These are phyloP conservation scores for Metschnikowia cerradonensis DNA, from an alignment of 805 yeast species.

Conservation along the genomic window DNA sequence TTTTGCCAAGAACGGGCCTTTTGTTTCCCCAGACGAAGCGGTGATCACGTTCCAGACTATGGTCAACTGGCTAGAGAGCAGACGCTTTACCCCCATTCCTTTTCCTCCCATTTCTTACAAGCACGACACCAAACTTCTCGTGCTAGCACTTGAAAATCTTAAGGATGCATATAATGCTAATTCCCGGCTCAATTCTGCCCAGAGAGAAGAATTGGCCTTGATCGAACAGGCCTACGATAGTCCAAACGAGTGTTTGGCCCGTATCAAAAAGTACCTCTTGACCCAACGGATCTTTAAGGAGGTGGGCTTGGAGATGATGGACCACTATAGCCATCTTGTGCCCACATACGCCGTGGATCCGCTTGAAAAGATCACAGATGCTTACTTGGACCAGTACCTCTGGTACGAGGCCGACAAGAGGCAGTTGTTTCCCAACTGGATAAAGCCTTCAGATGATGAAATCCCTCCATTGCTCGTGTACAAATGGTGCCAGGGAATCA, in stretches of 20 bases:
- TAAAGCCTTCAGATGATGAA: slow-evolving; percentile 91
- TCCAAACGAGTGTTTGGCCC: slow-evolving; percentile 86
- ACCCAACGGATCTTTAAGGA: slow-evolving; percentile 94
- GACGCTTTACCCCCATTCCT: slow-evolving; percentile 82
- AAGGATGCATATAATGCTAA: slow-evolving; percentile 69
- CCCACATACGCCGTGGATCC: slow-evolving; percentile 92
- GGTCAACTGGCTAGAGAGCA: slow-evolving; percentile 86
- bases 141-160: slow-evolving; percentile 82
- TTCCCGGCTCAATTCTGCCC: slow-evolving; percentile 74
- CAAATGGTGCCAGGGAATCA: slow-evolving; percentile 92
- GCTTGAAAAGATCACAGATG: slow-evolving; percentile 91
- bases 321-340: slow-evolving; percentile 73
- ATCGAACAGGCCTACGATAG: slow-evolving; percentile 96
- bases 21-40: slow-evolving; percentile 80
- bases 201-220: slow-evolving; percentile 87
- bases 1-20: slow-evolving; percentile 84
- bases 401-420: slow-evolving; percentile 95
- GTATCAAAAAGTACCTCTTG: slow-evolving; percentile 75
- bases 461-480: slow-evolving; percentile 88
- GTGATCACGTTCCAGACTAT: slow-evolving; percentile 79
- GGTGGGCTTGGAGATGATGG: slow-evolving; percentile 84
- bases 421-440: slow-evolving; percentile 89
- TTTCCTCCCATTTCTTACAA: slow-evolving; percentile 91
- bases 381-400: slow-evolving; percentile 88
- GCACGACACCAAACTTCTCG: slow-evolving; percentile 87